Evolutionary conservation across 805 yeast species (phyloP).

Genomic region (Priceomyces castillae): DNA sequence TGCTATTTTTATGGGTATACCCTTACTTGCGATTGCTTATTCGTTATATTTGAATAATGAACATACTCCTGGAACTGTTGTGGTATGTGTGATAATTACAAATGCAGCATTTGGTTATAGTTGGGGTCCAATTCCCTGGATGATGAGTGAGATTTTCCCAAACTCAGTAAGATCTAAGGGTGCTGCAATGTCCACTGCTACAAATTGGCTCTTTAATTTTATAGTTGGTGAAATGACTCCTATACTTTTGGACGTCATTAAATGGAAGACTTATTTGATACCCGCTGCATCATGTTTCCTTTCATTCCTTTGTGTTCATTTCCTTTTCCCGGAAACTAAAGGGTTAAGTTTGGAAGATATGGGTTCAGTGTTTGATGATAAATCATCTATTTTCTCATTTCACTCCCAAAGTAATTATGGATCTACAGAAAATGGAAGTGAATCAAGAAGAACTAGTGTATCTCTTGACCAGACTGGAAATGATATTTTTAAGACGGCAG

Average conservation of each 20-base stretch:
- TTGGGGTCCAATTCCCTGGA: slow-evolving; percentile 97
- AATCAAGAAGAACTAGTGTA: slow-evolving; percentile 17
- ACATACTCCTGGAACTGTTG: slow-evolving; percentile 69
- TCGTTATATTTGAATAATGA: slow-evolving; percentile 35
- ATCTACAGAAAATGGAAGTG: slow-evolving; percentile 12
- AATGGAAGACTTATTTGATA: slow-evolving; percentile 78
- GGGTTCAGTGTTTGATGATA: slow-evolving; percentile 83
- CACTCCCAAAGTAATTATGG: slow-evolving; percentile 27
- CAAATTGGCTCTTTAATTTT: slow-evolving; percentile 92
- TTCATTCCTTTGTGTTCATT: slow-evolving; percentile 70
- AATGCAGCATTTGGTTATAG: slow-evolving; percentile 85
- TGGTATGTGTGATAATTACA: slow-evolving; percentile 69
- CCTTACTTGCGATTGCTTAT: slow-evolving; percentile 64
- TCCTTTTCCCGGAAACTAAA: slow-evolving; percentile 83
- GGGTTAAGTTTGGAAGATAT: slow-evolving; percentile 87
- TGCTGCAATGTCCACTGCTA: slow-evolving; percentile 85
- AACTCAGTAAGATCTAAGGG: slow-evolving; percentile 83
- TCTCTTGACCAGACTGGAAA: slow-evolving; percentile 8
- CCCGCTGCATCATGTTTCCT: slow-evolving; percentile 77
- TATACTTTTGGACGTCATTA: slow-evolving; percentile 67
- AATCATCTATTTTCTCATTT: slow-evolving; percentile 40
- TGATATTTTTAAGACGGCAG: slow-evolving; percentile 26
- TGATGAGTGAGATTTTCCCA: slow-evolving; percentile 85
- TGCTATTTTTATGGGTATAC: slow-evolving; percentile 72
- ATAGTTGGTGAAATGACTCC: slow-evolving; percentile 92